Evolutionary conservation across 2,329 filamentous ascomycete genomes (phyloP).

Genomic region (Neoascochyta sp.): DNA sequence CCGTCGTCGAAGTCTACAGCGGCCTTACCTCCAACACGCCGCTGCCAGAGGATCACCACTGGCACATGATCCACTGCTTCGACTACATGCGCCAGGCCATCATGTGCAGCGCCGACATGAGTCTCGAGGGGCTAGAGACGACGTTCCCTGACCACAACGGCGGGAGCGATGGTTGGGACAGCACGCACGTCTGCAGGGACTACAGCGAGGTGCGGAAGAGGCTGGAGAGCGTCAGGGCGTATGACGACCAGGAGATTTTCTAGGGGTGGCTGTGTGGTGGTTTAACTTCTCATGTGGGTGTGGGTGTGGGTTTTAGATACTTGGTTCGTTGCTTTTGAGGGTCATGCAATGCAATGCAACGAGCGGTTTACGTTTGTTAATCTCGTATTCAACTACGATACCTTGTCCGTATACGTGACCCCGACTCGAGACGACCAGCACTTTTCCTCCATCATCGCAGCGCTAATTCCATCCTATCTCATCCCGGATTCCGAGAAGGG

Average conservation of each 20-base stretch:
- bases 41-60: conserved; percentile 35
- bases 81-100: conserved; percentile 38
- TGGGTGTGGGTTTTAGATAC: too few relatives aligned
- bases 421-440: too few relatives aligned
- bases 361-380: too few relatives aligned
- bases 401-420: too few relatives aligned
- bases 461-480: too few relatives aligned
- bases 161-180: conserved; percentile 36
- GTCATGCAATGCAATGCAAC: too few relatives aligned
- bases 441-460: too few relatives aligned
- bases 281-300: too few relatives aligned
- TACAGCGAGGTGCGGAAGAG: conserved; percentile 12
- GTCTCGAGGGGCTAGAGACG: conserved; percentile 31
- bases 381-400: too few relatives aligned
- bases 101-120: conserved; percentile 32
- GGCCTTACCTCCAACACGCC: conserved; percentile 22
- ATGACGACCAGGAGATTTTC: conserved; percentile 35
- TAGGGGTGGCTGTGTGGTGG: too few relatives aligned
- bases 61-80: conserved; percentile 39
- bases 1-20: conserved; percentile 31
- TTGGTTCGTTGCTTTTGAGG: too few relatives aligned
- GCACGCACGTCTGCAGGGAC: conserved; percentile 30
- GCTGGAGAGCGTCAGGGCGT: conserved; percentile 29
- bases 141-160: conserved; percentile 37
- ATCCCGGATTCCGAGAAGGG: too few relatives aligned